These are phyloP conservation scores for Asterella californica DNA, from an alignment of 225 moss, liverwort and hornwort species.

Conservation along the genomic window DNA sequence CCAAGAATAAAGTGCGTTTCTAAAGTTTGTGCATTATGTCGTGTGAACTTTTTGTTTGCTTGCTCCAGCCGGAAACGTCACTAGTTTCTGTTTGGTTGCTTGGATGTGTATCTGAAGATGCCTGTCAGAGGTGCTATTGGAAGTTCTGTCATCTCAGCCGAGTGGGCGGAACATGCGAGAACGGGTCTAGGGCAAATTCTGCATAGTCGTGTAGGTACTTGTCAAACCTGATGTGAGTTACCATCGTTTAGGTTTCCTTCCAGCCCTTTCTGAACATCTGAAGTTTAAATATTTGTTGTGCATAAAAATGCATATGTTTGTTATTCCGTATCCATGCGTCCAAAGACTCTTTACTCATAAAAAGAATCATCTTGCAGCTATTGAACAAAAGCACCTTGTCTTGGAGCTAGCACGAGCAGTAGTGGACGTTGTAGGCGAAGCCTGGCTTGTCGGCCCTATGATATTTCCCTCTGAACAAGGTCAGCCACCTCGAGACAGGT, in stretches of 20 bases:
- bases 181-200: slow-evolving; percentile 90
- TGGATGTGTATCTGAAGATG: slow-evolving; percentile 36
- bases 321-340: neutral
- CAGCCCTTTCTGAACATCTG: neutral
- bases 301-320: neutral
- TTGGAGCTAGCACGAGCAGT: slow-evolving; percentile 75
- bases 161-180: slow-evolving; percentile 67
- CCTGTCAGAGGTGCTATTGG: slow-evolving; percentile 53
- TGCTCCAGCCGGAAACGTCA: neutral
- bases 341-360: neutral
- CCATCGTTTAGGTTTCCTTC: neutral
- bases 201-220: slow-evolving; percentile 79
- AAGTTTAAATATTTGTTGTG: neutral
- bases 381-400: slow-evolving; percentile 66
- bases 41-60: neutral
- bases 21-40: neutral
- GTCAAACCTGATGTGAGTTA: neutral
- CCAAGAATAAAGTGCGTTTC: neutral
- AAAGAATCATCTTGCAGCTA: slow-evolving; percentile 39
- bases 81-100: neutral
- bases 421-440: slow-evolving; percentile 71
- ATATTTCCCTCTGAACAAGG: slow-evolving; percentile 61
- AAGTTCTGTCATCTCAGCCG: slow-evolving; percentile 35
- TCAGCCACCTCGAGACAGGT: slow-evolving; percentile 70
- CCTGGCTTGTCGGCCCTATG: slow-evolving; percentile 77